These are phyloP conservation scores for Trichophyton schoenleinii DNA, from an alignment of 2,329 filamentous ascomycete species.

Conservation along the genomic window DNA sequence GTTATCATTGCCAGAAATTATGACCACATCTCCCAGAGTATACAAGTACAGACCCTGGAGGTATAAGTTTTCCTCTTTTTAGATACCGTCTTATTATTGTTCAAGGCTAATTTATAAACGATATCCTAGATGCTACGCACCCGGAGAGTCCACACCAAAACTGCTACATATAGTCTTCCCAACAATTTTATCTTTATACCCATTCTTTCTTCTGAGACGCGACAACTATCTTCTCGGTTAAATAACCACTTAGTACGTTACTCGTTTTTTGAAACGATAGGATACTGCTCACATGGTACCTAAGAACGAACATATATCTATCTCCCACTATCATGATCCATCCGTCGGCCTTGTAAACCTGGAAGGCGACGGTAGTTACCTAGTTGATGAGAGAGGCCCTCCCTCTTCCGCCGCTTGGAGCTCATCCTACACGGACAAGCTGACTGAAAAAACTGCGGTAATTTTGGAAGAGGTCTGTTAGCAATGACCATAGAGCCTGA, in stretches of 20 bases:
- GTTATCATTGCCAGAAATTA: conserved; percentile 72
- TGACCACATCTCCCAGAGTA: conserved; percentile 55
- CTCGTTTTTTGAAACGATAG: neutral
- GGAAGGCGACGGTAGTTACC: conserved; percentile 32
- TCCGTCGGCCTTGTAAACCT: conserved; percentile 62
- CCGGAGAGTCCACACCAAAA: conserved; percentile 63
- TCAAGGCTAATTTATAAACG: conserved; percentile 24
- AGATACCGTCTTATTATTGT: neutral
- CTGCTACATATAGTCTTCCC: conserved; percentile 59
- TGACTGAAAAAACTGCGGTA: neutral
- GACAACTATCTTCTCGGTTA: conserved; percentile 22
- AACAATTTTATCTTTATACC: conserved; percentile 70
- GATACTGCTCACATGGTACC: neutral
- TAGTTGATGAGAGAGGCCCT: conserved; percentile 24
- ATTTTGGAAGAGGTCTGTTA: conserved; percentile 4
- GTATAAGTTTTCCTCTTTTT: conserved; percentile 20
- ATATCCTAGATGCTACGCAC: conserved; percentile 57
- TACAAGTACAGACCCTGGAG: conserved; percentile 69
- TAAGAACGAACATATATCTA: conserved; percentile 68
- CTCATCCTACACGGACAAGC: conserved; percentile 8
- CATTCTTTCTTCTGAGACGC: conserved; percentile 40
- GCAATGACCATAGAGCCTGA: neutral
- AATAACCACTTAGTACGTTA: conserved; percentile 31
- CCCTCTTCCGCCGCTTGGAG: conserved; percentile 28
- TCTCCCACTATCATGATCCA: conserved; percentile 71